Conservation (phyloP, 1,284 basidiomycete species). For the Tilletia setariae region DNA sequence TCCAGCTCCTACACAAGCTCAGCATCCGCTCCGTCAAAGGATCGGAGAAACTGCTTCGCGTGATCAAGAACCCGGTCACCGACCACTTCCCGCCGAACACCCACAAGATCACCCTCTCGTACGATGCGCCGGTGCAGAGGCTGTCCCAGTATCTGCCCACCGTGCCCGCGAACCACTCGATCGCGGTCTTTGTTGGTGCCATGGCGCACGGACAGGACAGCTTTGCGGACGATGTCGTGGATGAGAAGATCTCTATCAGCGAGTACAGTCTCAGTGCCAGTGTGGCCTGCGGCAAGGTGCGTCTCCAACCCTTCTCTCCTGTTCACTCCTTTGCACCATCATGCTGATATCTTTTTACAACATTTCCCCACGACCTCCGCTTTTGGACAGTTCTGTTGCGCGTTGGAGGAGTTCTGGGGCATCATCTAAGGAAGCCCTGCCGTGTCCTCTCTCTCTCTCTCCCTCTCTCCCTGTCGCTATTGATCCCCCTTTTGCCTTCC, state of each 20-base stretch:
- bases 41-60: conserved; percentile 91
- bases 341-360: no score
- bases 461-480: not conserved
- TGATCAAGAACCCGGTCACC: conserved; percentile 95
- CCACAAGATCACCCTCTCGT: conserved; percentile 85
- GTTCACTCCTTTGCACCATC: conserved; percentile 6
- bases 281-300: conserved; percentile 90
- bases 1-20: conserved; percentile 93
- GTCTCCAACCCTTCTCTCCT: conserved; percentile 38
- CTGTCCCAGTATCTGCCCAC: conserved; percentile 78
- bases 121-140: conserved; percentile 76
- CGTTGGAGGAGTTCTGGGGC: conserved; percentile 57
- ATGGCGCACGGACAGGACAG: conserved; percentile 69
- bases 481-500: not conserved
- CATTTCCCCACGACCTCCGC: no score
- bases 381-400: conserved; percentile 66
- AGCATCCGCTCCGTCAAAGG: conserved; percentile 94
- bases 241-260: conserved; percentile 95
- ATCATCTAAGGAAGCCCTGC: conserved; percentile 43
- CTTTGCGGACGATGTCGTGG: conserved; percentile 93
- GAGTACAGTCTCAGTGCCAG: conserved; percentile 91
- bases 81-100: conserved; percentile 95
- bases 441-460: not conserved
- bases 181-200: conserved; percentile 95
- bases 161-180: conserved; percentile 77